Evolutionary conservation across 148 eudicot species (phyloP), one percentile per base, ranked within the genome.

Genomic region (Hydrangea macrophylla): DNA sequence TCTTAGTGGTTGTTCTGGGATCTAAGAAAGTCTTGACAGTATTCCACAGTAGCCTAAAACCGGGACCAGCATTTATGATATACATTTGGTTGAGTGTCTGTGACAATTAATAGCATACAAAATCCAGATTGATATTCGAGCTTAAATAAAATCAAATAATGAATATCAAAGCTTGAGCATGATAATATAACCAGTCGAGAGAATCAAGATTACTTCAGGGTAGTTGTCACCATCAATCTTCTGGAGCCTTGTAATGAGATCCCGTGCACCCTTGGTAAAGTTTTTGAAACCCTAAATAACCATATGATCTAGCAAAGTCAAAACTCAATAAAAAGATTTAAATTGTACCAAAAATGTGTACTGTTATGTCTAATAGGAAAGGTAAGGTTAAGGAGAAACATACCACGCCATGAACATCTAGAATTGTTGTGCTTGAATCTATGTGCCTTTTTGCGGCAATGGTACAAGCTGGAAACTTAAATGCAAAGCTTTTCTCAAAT

Each of bases 331-430:
- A 36, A 50, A 44, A 27, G 11, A 9, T 44, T 18, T 63, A 61
- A 3, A 40, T 35, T 55, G 25, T 40, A 67, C 26, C 23, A 55
- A 56, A n/a, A 33, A 24, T 63, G 23, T 10, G 22, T 27, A 37
- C 10, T 15, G 17, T 11, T 48, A 48, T 44, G 23, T 48, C 53
- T 15, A 48, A 7, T n/a, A 9, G n/a, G 17, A 3, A 48, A 48
- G 53, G n/a, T 7, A 42, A 42, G 17, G 6, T 48, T 48, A 57
- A 51, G 50, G 15, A 44, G 66, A 44, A 7, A 74, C 95, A 69
- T 90, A 93, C 98, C 90, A 93, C 95, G 40, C 98, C 98, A 79
- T 90, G 95, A 63, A 90, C 98, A 82, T 93, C 98, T 72, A 93
- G 73, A 71, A 93, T 90, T 54, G 98, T 90, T 59, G 96, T 90